These are phyloP conservation scores for Escovopsis weberi DNA, from an alignment of 2,329 filamentous ascomycete species.

Conservation along the genomic window DNA sequence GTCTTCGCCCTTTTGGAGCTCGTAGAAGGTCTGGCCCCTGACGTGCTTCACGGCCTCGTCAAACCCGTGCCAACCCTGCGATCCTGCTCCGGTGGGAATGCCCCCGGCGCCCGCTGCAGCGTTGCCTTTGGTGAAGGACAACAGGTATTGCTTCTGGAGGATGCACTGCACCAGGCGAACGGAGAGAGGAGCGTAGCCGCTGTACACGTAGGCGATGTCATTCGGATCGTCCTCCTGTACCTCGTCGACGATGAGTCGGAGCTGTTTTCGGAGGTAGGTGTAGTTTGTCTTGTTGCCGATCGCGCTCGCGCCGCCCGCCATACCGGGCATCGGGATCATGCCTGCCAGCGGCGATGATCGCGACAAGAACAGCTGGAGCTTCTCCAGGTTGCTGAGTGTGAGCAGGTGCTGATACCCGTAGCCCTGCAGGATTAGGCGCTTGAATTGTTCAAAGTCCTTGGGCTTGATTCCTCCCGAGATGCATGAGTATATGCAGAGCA, in stretches of 20 bases:
- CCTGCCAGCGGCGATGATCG: constrained; percentile 64
- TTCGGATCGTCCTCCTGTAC: constrained; percentile 90
- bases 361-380: constrained; percentile 71
- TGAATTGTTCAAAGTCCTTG: constrained; percentile 81
- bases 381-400: constrained; percentile 77
- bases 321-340: constrained; percentile 64
- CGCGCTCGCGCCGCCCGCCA: constrained; percentile 40
- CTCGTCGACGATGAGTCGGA: constrained; percentile 86
- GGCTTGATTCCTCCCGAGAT: constrained; percentile 78
- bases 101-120: constrained; percentile 19
- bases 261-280: constrained; percentile 67
- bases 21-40: constrained; percentile 78
- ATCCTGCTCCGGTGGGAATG: constrained; percentile 34
- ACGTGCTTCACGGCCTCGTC: constrained; percentile 84
- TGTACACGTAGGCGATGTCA: constrained; percentile 96
- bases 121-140: constrained; percentile 52
- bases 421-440: constrained; percentile 73
- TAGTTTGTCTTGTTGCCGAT: constrained; percentile 76
- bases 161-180: constrained; percentile 85
- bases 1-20: constrained; percentile 82
- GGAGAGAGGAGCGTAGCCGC: constrained; percentile 86
- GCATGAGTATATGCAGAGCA: constrained; percentile 84
- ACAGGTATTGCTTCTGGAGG: constrained; percentile 75
- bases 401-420: constrained; percentile 93
- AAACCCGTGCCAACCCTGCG: constrained; percentile 83